Evolutionary conservation across 495 filamentous ascomycete species (phyloP).

Genomic region (Neurospora pannonica): DNA sequence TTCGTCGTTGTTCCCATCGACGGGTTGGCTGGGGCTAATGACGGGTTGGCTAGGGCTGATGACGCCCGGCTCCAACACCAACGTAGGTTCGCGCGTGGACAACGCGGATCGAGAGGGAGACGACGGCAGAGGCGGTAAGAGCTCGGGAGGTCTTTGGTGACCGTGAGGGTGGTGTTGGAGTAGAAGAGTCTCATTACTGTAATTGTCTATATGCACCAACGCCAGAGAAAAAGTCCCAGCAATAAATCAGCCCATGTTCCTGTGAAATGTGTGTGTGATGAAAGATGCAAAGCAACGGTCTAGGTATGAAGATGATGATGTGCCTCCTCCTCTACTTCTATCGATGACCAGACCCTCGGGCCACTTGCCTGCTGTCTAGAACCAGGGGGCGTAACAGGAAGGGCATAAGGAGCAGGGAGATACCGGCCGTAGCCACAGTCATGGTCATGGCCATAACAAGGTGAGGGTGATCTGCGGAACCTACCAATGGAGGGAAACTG

Average conservation of each 20-base stretch:
- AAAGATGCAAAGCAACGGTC: not conserved
- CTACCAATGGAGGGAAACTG: constrained; percentile 11
- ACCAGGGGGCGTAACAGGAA: not conserved
- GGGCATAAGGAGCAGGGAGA: not conserved
- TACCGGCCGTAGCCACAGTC: not conserved
- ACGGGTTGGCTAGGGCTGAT: not conserved
- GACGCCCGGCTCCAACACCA: not conserved
- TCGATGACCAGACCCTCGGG: not conserved
- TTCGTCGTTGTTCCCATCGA: not conserved
- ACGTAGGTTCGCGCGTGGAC: constrained; percentile 1
- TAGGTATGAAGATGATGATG: not conserved
- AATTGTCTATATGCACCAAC: constrained; percentile 19
- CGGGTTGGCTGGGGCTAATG: not conserved
- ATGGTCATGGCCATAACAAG: not conserved
- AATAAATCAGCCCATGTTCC: constrained; percentile 23
- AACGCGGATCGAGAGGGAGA: not conserved
- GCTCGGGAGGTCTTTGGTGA: not conserved
- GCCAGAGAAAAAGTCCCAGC: constrained; percentile 7
- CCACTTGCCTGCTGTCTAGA: not conserved
- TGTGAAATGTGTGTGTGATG: not conserved
- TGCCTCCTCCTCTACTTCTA: not conserved
- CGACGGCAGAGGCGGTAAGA: not conserved
- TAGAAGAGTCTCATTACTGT: constrained; percentile 28
- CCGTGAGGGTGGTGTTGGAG: not conserved
- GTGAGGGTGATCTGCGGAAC: constrained; percentile 4